Evolutionary conservation across 352 stramenopile genomes (phyloP).

Genomic region (Phytopythium ostracodes): DNA sequence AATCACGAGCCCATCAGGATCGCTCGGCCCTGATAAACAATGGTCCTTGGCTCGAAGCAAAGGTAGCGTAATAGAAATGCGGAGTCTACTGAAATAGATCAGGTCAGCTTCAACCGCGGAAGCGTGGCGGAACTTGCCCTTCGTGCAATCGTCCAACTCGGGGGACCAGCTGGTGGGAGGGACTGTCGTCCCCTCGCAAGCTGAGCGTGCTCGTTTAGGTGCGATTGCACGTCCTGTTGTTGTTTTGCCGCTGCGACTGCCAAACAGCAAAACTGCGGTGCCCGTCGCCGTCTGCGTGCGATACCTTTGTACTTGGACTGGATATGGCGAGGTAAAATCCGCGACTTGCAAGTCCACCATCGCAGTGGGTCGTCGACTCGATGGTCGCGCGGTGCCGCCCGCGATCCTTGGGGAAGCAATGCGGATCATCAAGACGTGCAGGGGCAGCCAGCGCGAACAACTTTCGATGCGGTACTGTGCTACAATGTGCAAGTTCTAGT

Average conservation of each 20-base stretch:
- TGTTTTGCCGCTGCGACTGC: background rate
- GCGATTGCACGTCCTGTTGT: background rate
- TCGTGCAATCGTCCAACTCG: background rate
- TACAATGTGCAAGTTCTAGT: background rate
- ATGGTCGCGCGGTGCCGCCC: slow-evolving; percentile 1
- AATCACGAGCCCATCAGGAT: background rate
- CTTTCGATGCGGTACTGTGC: background rate
- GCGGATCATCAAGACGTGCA: slow-evolving; percentile 2
- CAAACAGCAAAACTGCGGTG: background rate
- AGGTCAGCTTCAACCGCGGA: background rate
- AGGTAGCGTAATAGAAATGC: too few species aligned
- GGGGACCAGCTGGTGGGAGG: background rate
- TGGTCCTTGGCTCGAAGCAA: background rate
- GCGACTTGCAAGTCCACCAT: background rate
- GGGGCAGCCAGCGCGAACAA: background rate
- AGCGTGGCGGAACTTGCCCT: background rate
- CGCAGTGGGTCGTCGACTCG: background rate
- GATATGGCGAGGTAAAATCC: too few species aligned
- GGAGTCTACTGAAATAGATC: background rate
- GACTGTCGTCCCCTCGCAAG: too few species aligned
- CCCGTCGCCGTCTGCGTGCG: background rate
- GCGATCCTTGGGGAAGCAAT: background rate
- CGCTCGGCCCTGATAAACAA: background rate
- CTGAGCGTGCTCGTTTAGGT: too few species aligned
- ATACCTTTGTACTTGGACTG: background rate